Evolutionary conservation across 192 early-diverging fungal species (phyloP), one percentile per base, ranked within the genome.

Genomic region (Coemansia asiatica): DNA sequence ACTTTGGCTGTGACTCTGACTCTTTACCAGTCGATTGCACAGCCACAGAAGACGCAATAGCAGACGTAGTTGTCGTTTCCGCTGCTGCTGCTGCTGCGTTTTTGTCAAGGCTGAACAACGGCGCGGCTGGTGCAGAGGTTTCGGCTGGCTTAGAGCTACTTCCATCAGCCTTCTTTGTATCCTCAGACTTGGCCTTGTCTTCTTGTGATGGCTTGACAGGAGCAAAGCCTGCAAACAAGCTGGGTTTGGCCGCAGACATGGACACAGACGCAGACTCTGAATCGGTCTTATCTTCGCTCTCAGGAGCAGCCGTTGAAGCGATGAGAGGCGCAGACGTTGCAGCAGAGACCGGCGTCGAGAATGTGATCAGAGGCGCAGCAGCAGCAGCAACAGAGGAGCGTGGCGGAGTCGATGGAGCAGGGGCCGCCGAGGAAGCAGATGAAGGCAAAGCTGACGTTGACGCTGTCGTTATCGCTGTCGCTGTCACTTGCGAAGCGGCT

Each of bases 141-240:
- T 36, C 35, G 4, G 35, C 35, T 36, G 40, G 19, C 40, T 61
- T 50, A 10, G 23, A 13, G 27, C 35, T 18, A 54, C 23, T 27
- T 26, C 13, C 51, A 26, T 21, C 2, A 3, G 21, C 51, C 51
- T 54, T 54, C n/a, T n/a, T n/a, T n/a, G n/a, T n/a, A n/a, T n/a
- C n/a, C n/a, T n/a, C n/a, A n/a, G n/a, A n/a, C n/a, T n/a, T n/a
- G n/a, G n/a, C n/a, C 21, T 12, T 3, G 10, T 54, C 26, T 21
- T 21, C 26, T 7, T 8, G 23, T 1, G 51, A 26, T 54, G 63
- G 51, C 54, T 54, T 49, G 25, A 29, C 35, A 65, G 36, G 51
- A 36, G 36, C 51, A 54, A 65, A 23, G 12, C 40, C 33, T 22
- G 51, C 51, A 44, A 65, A 65, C 36, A 65, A 36, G 18, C 63